Base-by-base conservation (phyloP, 345 rosid species). In the Sapria himalayana region DNA sequence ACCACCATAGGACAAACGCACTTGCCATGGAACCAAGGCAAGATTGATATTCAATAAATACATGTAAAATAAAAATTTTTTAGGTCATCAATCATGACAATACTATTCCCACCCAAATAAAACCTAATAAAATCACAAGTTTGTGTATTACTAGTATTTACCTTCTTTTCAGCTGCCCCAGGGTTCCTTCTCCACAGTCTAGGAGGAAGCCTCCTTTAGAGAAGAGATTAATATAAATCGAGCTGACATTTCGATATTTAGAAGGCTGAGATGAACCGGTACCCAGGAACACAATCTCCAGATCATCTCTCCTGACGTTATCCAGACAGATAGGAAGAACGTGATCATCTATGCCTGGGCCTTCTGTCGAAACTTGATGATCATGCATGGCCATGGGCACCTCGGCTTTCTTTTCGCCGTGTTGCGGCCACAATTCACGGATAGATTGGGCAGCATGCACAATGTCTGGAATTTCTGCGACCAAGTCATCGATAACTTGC, bases 261-360 rank as follows among this genome's bases (percentile, higher is more conserved):
- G 97, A 86, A 51, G 97, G 97, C 61, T 86, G 92, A n/a, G 92
- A 81, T 4, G 97, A 86, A 35, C 97, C 97, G 4, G 97, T 86
- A 31, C 97, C 97, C 44, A 81, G 49, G 61, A 86, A 75, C 27
- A 78, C 85, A 46, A 86, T 73, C 74, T 86, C 97, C 50, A 86
- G 56, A 56, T 86, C 94, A 37, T 81, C 89, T 51, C 85, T 69
- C 51, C 73, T 68, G 39, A 72, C 43, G 33, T 68, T 68, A 41
- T 81, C 85, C 57, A 86, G 70, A 70, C 94, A 78, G 50, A 44
- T 59, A 17, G 92, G 92, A 37, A 70, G 45, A 38, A 29, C 60
- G 38, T 67, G 74, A 54, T 74, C 70, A 37, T 39, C 61, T 49
- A 70, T 58, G 77, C 97, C 62, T 18, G 98, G 93, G 64, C 79